These are phyloP conservation scores for Hyphopichia pseudoburtonii DNA, from an alignment of 1,139 yeast genomes.

Conservation along the genomic window DNA sequence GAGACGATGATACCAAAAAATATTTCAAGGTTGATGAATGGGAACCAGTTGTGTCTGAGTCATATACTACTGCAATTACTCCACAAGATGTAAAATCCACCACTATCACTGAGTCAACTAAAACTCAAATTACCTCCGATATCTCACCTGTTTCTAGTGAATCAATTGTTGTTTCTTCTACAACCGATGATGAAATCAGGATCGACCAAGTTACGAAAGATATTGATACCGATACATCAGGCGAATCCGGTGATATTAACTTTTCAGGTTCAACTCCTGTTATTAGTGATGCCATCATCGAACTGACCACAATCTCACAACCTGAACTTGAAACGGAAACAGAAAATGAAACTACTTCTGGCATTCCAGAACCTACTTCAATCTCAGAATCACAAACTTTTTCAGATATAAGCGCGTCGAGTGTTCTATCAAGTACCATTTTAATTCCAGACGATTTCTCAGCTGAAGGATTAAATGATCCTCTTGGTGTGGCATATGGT, in stretches of 20 bases:
- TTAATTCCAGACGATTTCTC: slow-evolving; percentile 1
- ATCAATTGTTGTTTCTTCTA: slow-evolving; percentile 1
- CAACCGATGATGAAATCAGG: slow-evolving; percentile 8
- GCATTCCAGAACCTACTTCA: no score
- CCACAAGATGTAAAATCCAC: no score
- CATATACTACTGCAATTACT: no score
- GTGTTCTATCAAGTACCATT: no score
- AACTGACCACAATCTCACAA: not conserved
- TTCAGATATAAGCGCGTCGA: no score
- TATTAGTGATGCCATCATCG: slow-evolving; percentile 1
- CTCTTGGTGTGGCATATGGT: not conserved
- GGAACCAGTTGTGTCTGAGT: slow-evolving; percentile 12
- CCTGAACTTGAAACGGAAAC: slow-evolving; percentile 6
- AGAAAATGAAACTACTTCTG: slow-evolving; percentile 2
- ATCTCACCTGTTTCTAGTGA: no score
- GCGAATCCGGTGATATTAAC: slow-evolving; percentile 6
- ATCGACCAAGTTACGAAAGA: slow-evolving; percentile 20
- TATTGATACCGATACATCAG: slow-evolving; percentile 11
- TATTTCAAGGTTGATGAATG: slow-evolving; percentile 29
- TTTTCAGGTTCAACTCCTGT: slow-evolving; percentile 1
- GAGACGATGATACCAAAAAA: slow-evolving; percentile 23
- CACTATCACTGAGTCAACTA: slow-evolving; percentile 1
- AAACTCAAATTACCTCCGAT: slow-evolving; percentile 2
- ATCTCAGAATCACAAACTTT: no score
- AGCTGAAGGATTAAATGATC: not conserved